Evolutionary conservation across 108 stramenopile genomes (phyloP).

Genomic region (Cyclotella distinguenda): DNA sequence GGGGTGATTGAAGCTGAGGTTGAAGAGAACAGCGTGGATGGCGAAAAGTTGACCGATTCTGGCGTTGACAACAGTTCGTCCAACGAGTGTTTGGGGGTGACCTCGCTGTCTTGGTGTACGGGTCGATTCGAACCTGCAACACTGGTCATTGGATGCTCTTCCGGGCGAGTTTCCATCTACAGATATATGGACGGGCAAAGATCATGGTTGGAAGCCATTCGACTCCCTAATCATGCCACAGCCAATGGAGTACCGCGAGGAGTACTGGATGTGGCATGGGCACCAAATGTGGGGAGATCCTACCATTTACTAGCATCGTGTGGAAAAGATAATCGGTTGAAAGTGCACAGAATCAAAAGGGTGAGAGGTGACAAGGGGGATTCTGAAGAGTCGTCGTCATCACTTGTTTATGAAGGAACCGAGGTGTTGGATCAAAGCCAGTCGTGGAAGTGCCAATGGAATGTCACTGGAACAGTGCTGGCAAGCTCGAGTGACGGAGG

Average conservation of each 20-base stretch:
- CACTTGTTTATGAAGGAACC: conserved; percentile 68
- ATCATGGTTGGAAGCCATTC: conserved; percentile 64
- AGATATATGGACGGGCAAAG: conserved; percentile 68
- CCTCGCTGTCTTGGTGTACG: conserved; percentile 87
- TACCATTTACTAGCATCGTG: conserved; percentile 86
- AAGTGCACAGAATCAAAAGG: conserved; percentile 44
- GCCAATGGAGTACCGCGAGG: conserved; percentile 46
- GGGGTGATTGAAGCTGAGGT: conserved; percentile 57
- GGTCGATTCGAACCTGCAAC: conserved; percentile 92
- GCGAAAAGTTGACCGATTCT: background rate
- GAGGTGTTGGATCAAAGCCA: conserved; percentile 48
- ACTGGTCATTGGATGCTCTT: conserved; percentile 75
- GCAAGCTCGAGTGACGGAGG: conserved; percentile 85
- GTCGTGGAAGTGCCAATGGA: conserved; percentile 85
- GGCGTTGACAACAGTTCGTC: background rate
- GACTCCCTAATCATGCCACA: conserved; percentile 44
- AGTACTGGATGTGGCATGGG: conserved; percentile 92
- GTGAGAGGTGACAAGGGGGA: conserved; percentile 20
- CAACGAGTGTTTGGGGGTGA: conserved; percentile 52
- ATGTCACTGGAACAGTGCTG: conserved; percentile 92
- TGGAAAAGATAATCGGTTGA: conserved; percentile 53
- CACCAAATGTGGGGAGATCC: conserved; percentile 89
- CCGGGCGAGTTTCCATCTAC: conserved; percentile 51
- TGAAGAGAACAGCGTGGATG: conserved; percentile 26
- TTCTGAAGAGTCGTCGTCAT: conserved; percentile 9